phyloP scores from a whole-genome alignment of 2,329 filamentous ascomycete species.

The Daldinia eschscholtzii region DNA sequence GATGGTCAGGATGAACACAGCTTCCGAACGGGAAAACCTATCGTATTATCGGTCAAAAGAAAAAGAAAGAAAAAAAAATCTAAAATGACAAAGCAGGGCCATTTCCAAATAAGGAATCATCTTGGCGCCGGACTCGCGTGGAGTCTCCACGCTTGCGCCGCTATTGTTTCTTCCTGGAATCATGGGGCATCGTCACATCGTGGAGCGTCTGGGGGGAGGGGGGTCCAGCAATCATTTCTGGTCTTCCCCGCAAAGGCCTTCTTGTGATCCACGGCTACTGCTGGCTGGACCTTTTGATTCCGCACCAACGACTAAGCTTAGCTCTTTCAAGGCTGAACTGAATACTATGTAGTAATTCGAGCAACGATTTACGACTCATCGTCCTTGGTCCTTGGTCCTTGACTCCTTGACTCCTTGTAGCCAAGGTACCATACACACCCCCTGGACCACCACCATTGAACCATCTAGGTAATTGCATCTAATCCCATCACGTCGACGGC shows the following conservation, averaged over 20 bases:
- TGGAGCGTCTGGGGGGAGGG: slow-evolving; percentile 31
- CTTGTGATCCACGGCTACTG: slow-evolving; percentile 37
- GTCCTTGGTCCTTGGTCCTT: not conserved
- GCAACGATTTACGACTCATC: not conserved
- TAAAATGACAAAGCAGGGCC: slow-evolving; percentile 8
- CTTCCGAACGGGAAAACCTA: slow-evolving; percentile 16
- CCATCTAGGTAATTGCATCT: slow-evolving; percentile 22
- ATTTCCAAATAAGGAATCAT: slow-evolving; percentile 26
- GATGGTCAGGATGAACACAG: not conserved
- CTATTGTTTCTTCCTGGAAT: slow-evolving; percentile 37
- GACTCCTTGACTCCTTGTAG: not conserved
- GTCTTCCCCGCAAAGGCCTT: slow-evolving; percentile 37
- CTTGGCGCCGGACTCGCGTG: slow-evolving; percentile 36
- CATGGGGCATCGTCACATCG: slow-evolving; percentile 39
- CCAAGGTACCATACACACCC: slow-evolving; percentile 2
- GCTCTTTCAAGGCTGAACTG: slow-evolving; percentile 11
- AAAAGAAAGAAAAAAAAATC: slow-evolving; percentile 5
- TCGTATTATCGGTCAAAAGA: slow-evolving; percentile 9
- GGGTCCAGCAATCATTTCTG: slow-evolving; percentile 20
- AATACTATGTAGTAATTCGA: not conserved
- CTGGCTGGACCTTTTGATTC: slow-evolving; percentile 22
- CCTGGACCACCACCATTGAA: slow-evolving; percentile 6
- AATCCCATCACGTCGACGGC: slow-evolving; percentile 29
- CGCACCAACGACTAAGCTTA: slow-evolving; percentile 21
- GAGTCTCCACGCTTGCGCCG: slow-evolving; percentile 40